phyloP scores from a whole-genome alignment of 2,329 filamentous ascomycete species.

The Ophiocordyceps australis region DNA sequence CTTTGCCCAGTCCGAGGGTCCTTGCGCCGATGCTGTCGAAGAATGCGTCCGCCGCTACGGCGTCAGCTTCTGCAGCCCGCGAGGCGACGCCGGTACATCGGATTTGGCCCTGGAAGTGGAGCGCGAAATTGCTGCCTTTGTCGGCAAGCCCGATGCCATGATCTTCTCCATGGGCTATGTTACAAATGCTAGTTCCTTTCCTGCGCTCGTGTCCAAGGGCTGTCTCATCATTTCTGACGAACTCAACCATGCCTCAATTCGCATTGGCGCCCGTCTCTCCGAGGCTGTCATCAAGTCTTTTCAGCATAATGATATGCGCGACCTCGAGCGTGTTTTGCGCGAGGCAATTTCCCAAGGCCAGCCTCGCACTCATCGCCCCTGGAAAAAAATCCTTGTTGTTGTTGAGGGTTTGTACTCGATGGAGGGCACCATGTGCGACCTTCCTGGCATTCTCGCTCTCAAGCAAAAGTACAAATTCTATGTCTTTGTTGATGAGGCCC shows the following conservation, averaged over 20 bases:
- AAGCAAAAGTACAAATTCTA: conserved; percentile 97
- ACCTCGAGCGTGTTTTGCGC: conserved; percentile 71
- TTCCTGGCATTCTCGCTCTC: conserved; percentile 72
- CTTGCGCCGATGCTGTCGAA: conserved; percentile 87
- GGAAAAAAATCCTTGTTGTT: conserved; percentile 97
- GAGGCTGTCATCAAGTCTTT: conserved; percentile 92
- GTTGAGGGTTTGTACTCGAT: conserved; percentile 97
- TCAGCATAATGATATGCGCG: conserved; percentile 90
- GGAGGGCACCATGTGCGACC: conserved; percentile 97
- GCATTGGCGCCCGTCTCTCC: conserved; percentile 82
- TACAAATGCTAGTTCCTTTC: conserved; percentile 86
- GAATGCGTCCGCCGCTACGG: conserved; percentile 72
- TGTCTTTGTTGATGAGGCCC: conserved; percentile 89
- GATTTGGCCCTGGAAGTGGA: conserved; percentile 84
- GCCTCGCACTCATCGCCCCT: conserved; percentile 92
- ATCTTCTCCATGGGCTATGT: conserved; percentile 99
- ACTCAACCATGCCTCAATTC: conserved; percentile 93
- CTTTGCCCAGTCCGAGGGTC: conserved; percentile 92
- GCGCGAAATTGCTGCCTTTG: conserved; percentile 72
- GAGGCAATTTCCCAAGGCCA: conserved; percentile 94
- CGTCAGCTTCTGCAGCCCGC: conserved; percentile 63
- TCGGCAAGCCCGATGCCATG: conserved; percentile 88
- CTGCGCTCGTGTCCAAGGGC: conserved; percentile 80
- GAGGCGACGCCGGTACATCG: conserved; percentile 69
- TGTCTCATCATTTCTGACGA: conserved; percentile 93